These are phyloP conservation scores for Magnaporthales sp. DNA, from an alignment of 2,329 filamentous ascomycete genomes.

Conservation along the genomic window DNA sequence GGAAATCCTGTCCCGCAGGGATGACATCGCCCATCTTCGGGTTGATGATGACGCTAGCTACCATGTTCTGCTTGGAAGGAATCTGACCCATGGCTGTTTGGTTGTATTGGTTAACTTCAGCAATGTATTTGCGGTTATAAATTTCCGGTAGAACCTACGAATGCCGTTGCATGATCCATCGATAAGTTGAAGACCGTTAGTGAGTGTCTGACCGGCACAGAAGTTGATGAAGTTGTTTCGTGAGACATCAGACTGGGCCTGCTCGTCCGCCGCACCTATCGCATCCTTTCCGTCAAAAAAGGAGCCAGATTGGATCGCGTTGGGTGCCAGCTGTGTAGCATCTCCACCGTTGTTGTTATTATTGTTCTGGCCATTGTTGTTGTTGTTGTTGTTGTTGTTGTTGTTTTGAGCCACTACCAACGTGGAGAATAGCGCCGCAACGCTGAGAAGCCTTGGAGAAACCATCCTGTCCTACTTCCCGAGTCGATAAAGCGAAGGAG, in stretches of 20 bases:
- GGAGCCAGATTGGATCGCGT: constrained; percentile 25
- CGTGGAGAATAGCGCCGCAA: constrained; percentile 17
- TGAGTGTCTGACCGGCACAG: constrained; percentile 43
- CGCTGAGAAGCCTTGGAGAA: constrained; percentile 17
- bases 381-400: constrained; percentile 7
- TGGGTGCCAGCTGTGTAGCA: constrained; percentile 14
- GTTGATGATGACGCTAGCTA: constrained; percentile 42
- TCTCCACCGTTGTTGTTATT: constrained; percentile 13
- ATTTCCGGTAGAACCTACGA: constrained; percentile 26
- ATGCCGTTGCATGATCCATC: constrained; percentile 56
- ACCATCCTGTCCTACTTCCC: constrained; percentile 16
- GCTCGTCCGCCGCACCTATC: constrained; percentile 19
- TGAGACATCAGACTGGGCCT: constrained; percentile 18
- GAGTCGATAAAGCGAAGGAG: neutral
- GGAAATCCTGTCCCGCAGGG: constrained; percentile 38
- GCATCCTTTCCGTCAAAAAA: constrained; percentile 22
- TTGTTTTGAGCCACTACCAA: constrained; percentile 15
- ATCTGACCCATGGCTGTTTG: constrained; percentile 48
- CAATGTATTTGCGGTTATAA: neutral
- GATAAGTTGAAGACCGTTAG: constrained; percentile 50
- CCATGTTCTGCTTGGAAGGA: constrained; percentile 43
- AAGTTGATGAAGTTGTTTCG: constrained; percentile 55
- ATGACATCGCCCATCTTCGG: constrained; percentile 41
- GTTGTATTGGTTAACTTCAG: neutral
- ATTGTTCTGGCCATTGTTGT: constrained; percentile 7